Evolutionary conservation across 1,284 basidiomycete genomes (phyloP).

Genomic region (Vanrija sp.): DNA sequence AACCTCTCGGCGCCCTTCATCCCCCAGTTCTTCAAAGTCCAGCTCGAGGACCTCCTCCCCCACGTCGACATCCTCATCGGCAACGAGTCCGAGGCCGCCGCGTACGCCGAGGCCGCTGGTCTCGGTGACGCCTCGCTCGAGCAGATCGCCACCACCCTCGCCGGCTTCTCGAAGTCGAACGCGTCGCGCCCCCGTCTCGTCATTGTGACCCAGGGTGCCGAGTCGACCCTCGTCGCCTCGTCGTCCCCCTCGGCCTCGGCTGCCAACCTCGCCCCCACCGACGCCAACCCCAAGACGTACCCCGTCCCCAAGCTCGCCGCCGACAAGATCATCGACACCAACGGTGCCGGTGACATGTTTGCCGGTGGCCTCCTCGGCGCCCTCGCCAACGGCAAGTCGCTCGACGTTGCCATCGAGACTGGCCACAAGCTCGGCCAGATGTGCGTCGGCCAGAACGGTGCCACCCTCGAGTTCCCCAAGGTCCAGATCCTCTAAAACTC

Average conservation of each 20-base stretch:
- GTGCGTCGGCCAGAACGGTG: constrained; percentile 75
- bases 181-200: constrained; percentile 71
- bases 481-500: constrained; percentile 30
- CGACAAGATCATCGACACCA: constrained; percentile 88
- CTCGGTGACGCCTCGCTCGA: constrained; percentile 59
- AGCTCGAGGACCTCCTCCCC: constrained; percentile 73
- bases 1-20: constrained; percentile 99
- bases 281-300: constrained; percentile 55
- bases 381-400: constrained; percentile 69
- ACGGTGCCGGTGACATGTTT: constrained; percentile 98
- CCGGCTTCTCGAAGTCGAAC: constrained; percentile 62
- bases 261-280: constrained; percentile 42
- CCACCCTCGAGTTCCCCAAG: constrained; percentile 43
- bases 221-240: constrained; percentile 74
- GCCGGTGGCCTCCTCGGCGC: constrained; percentile 96
- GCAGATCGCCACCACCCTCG: constrained; percentile 69
- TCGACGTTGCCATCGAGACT: constrained; percentile 69
- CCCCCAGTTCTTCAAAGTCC: constrained; percentile 83
- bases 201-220: constrained; percentile 85
- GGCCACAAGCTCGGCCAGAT: constrained; percentile 88
- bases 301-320: constrained; percentile 62
- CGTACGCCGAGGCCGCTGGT: constrained; percentile 69
- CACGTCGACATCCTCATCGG: constrained; percentile 84
- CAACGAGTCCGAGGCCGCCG: constrained; percentile 90
- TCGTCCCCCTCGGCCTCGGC: constrained; percentile 56